These are phyloP conservation scores for Cicer arietinum DNA, from an alignment of 306 rosid genomes.

Conservation along the genomic window DNA sequence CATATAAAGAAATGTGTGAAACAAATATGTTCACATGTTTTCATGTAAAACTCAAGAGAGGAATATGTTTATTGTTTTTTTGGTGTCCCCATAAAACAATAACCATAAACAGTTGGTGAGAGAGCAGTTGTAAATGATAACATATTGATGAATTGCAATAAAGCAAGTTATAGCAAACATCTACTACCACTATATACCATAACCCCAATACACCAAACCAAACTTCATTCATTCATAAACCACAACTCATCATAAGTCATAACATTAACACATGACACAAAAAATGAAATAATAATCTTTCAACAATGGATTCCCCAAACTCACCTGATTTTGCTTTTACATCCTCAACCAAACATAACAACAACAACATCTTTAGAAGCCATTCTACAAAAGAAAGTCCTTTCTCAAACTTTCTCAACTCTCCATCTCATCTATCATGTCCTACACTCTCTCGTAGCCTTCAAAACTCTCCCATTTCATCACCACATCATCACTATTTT, in stretches of 20 bases:
- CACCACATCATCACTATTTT: slow-evolving; percentile 49
- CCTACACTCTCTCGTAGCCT: slow-evolving; percentile 67
- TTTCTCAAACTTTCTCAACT: slow-evolving; percentile 58
- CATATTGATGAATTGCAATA: slow-evolving; percentile 33
- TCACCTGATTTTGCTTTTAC: slow-evolving; percentile 67
- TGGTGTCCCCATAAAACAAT: neutral
- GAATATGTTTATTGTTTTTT: too few species aligned
- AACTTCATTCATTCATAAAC: slow-evolving; percentile 35
- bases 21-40: too few species aligned
- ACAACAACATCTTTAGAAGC: slow-evolving; percentile 59
- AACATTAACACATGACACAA: too few species aligned
- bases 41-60: too few species aligned
- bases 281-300: too few species aligned
- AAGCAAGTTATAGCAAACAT: slow-evolving; percentile 37
- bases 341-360: slow-evolving; percentile 32
- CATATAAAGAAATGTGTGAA: too few species aligned
- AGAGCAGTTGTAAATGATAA: neutral
- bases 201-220: slow-evolving; percentile 22
- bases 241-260: neutral
- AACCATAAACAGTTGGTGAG: neutral
- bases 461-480: slow-evolving; percentile 62
- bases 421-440: slow-evolving; percentile 62
- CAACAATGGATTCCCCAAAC: slow-evolving; percentile 56
- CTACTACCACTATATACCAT: slow-evolving; percentile 40
- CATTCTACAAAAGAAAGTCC: slow-evolving; percentile 70